These are phyloP conservation scores for Saccharomycopsis sp. DNA, from an alignment of 805 yeast species.

Conservation along the genomic window DNA sequence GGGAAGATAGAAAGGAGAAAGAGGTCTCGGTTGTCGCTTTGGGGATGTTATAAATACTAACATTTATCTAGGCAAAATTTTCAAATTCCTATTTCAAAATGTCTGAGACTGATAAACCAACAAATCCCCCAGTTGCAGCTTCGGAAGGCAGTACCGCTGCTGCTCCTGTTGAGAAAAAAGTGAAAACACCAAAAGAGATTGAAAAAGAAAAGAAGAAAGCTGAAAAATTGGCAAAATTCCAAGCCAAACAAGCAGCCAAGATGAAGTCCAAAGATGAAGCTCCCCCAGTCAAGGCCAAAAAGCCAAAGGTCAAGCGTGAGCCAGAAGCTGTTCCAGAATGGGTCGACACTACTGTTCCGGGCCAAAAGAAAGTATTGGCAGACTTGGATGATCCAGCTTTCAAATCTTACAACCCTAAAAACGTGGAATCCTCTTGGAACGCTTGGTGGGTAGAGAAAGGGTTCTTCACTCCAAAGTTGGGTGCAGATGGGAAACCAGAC, in stretches of 20 bases:
- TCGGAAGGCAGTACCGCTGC: conserved; percentile 6
- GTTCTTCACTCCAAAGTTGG: conserved; percentile 78
- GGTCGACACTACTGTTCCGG: conserved; percentile 73
- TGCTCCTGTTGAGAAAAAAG: conserved; percentile 26
- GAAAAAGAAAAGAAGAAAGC: conserved; percentile 86
- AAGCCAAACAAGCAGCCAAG: conserved; percentile 73
- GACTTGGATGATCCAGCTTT: conserved; percentile 86
- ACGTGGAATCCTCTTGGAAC: conserved; percentile 96
- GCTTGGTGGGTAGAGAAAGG: conserved; percentile 93
- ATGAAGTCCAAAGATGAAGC: conserved; percentile 39
- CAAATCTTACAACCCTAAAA: conserved; percentile 86
- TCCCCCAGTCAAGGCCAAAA: conserved; percentile 34
- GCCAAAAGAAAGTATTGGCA: conserved; percentile 85
- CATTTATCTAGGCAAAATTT: too few relatives aligned
- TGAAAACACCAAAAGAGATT: conserved; percentile 68
- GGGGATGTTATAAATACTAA: too few relatives aligned
- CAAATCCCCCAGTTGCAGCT: neutral
- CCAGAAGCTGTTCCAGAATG: conserved; percentile 76
- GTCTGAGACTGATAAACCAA: too few relatives aligned
- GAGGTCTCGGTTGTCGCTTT: too few relatives aligned
- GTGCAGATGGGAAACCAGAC: conserved; percentile 61
- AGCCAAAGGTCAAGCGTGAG: conserved; percentile 58
- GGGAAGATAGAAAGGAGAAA: too few relatives aligned
- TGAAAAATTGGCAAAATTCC: conserved; percentile 77
- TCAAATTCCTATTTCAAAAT: too few relatives aligned